These are phyloP conservation scores for Metschnikowia henanensis DNA, from an alignment of 805 yeast genomes.

Conservation along the genomic window DNA sequence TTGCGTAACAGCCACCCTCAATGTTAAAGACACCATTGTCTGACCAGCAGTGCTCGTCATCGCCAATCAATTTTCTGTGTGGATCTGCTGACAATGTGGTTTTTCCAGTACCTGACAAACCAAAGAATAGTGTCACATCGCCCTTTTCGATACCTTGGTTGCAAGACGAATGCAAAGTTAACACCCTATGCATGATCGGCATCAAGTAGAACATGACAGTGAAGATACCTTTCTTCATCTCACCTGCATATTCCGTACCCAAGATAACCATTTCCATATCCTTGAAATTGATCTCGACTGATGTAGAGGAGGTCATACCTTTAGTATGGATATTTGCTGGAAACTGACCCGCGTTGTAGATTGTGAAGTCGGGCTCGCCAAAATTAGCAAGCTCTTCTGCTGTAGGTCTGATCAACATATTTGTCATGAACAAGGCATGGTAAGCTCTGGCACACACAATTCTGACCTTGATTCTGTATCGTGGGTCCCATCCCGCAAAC, in stretches of 20 bases:
- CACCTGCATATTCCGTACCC: slow-evolving; percentile 99
- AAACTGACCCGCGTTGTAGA: slow-evolving; percentile 98
- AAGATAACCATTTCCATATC: slow-evolving; percentile 98
- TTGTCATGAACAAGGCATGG: slow-evolving; percentile 97
- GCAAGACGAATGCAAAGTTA: slow-evolving; percentile 93
- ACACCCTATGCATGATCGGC: slow-evolving; percentile 91
- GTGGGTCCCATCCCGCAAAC: slow-evolving; percentile 98
- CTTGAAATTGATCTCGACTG: slow-evolving; percentile 95
- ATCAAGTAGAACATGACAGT: slow-evolving; percentile 98
- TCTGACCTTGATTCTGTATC: slow-evolving; percentile 93
- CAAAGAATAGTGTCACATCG: slow-evolving; percentile 94
- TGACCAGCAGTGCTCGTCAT: slow-evolving; percentile 99
- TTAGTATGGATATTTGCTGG: slow-evolving; percentile 96
- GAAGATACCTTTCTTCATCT: slow-evolving; percentile 99
- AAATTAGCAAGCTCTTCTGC: slow-evolving; percentile 82
- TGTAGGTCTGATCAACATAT: slow-evolving; percentile 96
- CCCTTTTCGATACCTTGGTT: slow-evolving; percentile 81
- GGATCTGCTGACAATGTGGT: slow-evolving; percentile 98
- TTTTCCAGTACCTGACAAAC: slow-evolving; percentile 97
- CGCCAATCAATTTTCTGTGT: slow-evolving; percentile 90
- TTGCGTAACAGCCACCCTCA: slow-evolving; percentile 99
- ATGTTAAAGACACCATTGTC: slow-evolving; percentile 98
- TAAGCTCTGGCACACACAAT: slow-evolving; percentile 97
- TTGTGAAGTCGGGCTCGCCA: slow-evolving; percentile 97
- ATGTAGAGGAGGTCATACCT: slow-evolving; percentile 96